Percentiles rank a stretch among this genome's conserved stretches.
Conservation (phyloP, 495 filamentous ascomycete genomes). For the Haplographium delicatum region DNA sequence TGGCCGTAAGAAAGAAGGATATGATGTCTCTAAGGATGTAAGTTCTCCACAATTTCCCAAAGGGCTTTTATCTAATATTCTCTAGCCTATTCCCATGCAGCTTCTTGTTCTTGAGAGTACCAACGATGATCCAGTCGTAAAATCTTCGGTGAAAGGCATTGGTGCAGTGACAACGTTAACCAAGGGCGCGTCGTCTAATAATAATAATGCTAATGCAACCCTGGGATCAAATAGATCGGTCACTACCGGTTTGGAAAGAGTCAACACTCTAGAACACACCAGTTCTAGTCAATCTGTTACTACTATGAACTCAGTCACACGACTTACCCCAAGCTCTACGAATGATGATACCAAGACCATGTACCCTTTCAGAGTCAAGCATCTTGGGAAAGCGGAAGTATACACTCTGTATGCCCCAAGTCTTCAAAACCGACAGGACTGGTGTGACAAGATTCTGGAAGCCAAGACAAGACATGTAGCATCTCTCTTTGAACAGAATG, state of each 20-base stretch:
- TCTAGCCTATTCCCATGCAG: constrained; percentile 91
- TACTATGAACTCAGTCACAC: constrained; percentile 37
- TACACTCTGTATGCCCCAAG: constrained; percentile 84
- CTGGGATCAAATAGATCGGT: constrained; percentile 31
- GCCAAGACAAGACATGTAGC: constrained; percentile 91
- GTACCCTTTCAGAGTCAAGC: constrained; percentile 93
- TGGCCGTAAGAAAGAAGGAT: constrained; percentile 72
- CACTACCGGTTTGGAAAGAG: constrained; percentile 39
- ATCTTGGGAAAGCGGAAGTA: constrained; percentile 77
- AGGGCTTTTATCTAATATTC: constrained; percentile 7
- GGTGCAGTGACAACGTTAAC: constrained; percentile 57
- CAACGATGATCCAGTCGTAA: constrained; percentile 84
- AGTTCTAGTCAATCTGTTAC: constrained; percentile 47
- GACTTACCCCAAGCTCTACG: constrained; percentile 38
- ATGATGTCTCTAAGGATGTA: constrained; percentile 90
- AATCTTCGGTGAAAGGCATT: constrained; percentile 72
- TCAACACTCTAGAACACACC: constrained; percentile 57
- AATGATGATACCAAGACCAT: constrained; percentile 70
- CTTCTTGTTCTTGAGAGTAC: constrained; percentile 85
- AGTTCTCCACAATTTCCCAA: constrained; percentile 25
- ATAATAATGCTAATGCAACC: too few species aligned
- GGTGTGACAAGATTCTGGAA: constrained; percentile 89
- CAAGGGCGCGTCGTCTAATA: constrained; percentile 39
- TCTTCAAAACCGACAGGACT: constrained; percentile 69
- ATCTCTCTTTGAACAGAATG: constrained; percentile 84